Conservation (phyloP, 805 yeast species). For the Yamadazyma olivae region DNA sequence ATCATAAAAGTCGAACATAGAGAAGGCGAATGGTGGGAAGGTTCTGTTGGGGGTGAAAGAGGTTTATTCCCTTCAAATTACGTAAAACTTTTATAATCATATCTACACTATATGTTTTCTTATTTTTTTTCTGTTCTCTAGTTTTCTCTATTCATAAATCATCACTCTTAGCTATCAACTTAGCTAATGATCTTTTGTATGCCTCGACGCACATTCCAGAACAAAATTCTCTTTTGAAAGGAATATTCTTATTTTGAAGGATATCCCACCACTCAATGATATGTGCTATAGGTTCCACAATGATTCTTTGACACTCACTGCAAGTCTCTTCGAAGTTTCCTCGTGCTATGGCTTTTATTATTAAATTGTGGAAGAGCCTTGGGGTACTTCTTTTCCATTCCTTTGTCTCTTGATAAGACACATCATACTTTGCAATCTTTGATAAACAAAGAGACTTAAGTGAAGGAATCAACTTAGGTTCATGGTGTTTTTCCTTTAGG, state of each 20-base stretch:
- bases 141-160: not conserved
- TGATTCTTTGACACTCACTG: constrained; percentile 45
- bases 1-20: constrained; percentile 33
- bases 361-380: constrained; percentile 39
- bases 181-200: constrained; percentile 16
- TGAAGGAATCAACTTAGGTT: constrained; percentile 34
- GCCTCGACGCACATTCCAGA: constrained; percentile 43
- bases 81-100: constrained; percentile 12
- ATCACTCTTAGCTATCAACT: not conserved
- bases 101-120: not conserved
- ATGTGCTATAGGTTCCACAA: constrained; percentile 57
- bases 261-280: constrained; percentile 68
- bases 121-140: too few species aligned
- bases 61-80: constrained; percentile 31
- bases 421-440: constrained; percentile 47
- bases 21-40: constrained; percentile 37
- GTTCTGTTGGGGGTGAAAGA: constrained; percentile 20
- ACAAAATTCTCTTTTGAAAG: constrained; percentile 56
- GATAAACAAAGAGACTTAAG: constrained; percentile 48
- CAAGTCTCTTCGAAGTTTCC: constrained; percentile 52
- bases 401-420: constrained; percentile 51
- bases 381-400: constrained; percentile 53
- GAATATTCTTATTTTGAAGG: constrained; percentile 45
- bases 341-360: constrained; percentile 51
- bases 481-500: constrained; percentile 8